Evolutionary conservation across 257 asterid genomes (phyloP).

Genomic region (Henckelia pumila): DNA sequence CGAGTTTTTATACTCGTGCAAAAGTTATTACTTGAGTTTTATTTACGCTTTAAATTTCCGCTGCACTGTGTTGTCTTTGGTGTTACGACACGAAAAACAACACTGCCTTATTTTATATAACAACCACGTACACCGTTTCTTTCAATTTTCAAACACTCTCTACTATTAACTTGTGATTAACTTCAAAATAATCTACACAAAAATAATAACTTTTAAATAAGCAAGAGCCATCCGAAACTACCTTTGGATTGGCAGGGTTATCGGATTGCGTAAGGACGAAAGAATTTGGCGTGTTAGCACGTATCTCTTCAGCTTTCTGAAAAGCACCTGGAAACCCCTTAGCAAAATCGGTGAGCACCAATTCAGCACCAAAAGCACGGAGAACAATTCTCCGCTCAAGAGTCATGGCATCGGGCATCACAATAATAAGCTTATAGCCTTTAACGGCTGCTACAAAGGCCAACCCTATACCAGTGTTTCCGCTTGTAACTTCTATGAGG

Average conservation of each 20-base stretch:
- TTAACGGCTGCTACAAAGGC: slow-evolving; percentile 97
- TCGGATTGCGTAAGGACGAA: slow-evolving; percentile 94
- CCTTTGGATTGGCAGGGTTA: slow-evolving; percentile 95
- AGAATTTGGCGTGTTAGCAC: slow-evolving; percentile 77
- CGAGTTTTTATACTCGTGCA: too few species aligned
- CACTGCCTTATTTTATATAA: too few species aligned
- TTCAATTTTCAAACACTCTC: too few species aligned
- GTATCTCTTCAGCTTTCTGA: slow-evolving; percentile 85
- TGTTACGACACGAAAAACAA: too few species aligned
- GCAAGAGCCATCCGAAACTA: too few species aligned
- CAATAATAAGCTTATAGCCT: slow-evolving; percentile 80
- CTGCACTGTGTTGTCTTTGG: too few species aligned
- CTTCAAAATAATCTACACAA: too few species aligned
- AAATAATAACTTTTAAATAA: too few species aligned
- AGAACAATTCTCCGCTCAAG: slow-evolving; percentile 85
- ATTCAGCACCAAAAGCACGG: slow-evolving; percentile 90
- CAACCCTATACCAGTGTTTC: slow-evolving; percentile 94
- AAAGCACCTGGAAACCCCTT: slow-evolving; percentile 94
- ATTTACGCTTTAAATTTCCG: too few species aligned
- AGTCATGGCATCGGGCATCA: slow-evolving; percentile 93
- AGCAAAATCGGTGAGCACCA: slow-evolving; percentile 87
- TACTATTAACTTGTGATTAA: too few species aligned
- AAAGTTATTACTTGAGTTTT: too few species aligned
- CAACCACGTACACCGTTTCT: too few species aligned
- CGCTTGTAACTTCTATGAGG: slow-evolving; percentile 93